phyloP scores from a whole-genome alignment of 805 yeast genomes.

The Blastobotrys terrestris region DNA sequence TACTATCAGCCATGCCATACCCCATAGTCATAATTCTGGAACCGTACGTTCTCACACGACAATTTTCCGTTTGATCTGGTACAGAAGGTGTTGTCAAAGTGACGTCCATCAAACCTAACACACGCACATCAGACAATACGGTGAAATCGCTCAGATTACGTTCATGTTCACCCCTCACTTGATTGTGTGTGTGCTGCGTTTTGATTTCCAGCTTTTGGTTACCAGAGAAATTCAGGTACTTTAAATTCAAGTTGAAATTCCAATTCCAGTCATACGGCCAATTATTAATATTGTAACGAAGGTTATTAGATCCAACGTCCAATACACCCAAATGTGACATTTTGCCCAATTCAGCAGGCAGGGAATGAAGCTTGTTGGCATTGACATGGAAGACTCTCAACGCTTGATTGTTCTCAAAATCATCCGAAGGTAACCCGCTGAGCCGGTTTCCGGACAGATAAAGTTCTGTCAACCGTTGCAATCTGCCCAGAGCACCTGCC shows the following conservation, averaged over 20 bases:
- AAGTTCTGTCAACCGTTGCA: conserved; percentile 53
- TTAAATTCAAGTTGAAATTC: conserved; percentile 73
- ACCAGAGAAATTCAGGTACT: conserved; percentile 84
- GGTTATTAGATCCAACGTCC: conserved; percentile 86
- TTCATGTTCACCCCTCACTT: conserved; percentile 11
- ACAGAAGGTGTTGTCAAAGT: conserved; percentile 82
- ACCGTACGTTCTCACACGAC: conserved; percentile 86
- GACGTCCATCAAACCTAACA: conserved; percentile 89
- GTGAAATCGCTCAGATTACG: conserved; percentile 56
- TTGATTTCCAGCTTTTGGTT: conserved; percentile 87
- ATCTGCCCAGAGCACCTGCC: conserved; percentile 54
- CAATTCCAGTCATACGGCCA: conserved; percentile 98
- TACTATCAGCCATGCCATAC: conserved; percentile 86
- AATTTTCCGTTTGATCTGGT: conserved; percentile 79
- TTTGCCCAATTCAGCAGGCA: conserved; percentile 83
- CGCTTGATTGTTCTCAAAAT: conserved; percentile 54
- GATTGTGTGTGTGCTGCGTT: conserved; percentile 39
- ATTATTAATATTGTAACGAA: conserved; percentile 88
- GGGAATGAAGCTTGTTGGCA: conserved; percentile 74
- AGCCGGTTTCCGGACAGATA: conserved; percentile 80
- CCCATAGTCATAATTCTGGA: conserved; percentile 68
- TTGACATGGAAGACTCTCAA: conserved; percentile 64
- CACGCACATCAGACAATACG: conserved; percentile 59
- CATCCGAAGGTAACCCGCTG: conserved; percentile 78
- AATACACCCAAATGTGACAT: conserved; percentile 57